Conservation (phyloP, 352 stramenopile genomes). For the Phytophthora pistaciae region DNA sequence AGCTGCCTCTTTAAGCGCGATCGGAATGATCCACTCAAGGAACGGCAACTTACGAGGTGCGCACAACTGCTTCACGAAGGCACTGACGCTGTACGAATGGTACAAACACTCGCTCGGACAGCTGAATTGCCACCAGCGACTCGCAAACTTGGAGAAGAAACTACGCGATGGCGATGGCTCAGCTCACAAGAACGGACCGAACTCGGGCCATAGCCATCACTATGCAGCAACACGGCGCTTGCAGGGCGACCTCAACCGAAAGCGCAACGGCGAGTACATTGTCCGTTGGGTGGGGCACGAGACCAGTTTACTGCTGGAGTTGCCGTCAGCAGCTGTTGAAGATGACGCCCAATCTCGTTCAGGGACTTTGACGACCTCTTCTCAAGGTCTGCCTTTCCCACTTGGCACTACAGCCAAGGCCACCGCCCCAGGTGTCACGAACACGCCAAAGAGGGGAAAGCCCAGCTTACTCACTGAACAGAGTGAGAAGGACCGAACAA, state of each 20-base stretch:
- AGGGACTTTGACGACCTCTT: conserved; percentile 21
- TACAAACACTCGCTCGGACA: conserved; percentile 84
- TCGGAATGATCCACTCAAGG: conserved; percentile 84
- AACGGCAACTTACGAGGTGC: conserved; percentile 81
- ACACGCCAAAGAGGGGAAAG: conserved; percentile 67
- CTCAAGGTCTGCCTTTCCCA: conserved; percentile 27
- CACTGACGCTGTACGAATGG: conserved; percentile 84
- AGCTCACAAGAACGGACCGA: conserved; percentile 60
- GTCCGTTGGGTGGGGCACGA: conserved; percentile 86
- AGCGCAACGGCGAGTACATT: conserved; percentile 83
- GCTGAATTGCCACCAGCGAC: conserved; percentile 82
- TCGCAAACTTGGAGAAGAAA: conserved; percentile 89
- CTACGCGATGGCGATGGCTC: conserved; percentile 74
- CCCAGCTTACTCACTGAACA: conserved; percentile 65
- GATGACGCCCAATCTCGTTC: conserved; percentile 55
- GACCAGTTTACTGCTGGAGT: conserved; percentile 80
- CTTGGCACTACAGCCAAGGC: conserved; percentile 25
- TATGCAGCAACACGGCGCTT: conserved; percentile 78
- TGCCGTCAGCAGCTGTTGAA: conserved; percentile 51
- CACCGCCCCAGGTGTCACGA: conserved; percentile 42
- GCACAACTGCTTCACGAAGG: conserved; percentile 86
- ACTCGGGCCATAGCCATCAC: conserved; percentile 77
- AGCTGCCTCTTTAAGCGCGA: conserved; percentile 75
- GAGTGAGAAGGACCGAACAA: conserved; percentile 51
- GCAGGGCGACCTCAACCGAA: conserved; percentile 85